A percentile compares a stretch with the other conserved stretches of the same genome.
phyloP scores from a whole-genome alignment of 495 filamentous ascomycete species.

The Parathielavia appendiculata region DNA sequence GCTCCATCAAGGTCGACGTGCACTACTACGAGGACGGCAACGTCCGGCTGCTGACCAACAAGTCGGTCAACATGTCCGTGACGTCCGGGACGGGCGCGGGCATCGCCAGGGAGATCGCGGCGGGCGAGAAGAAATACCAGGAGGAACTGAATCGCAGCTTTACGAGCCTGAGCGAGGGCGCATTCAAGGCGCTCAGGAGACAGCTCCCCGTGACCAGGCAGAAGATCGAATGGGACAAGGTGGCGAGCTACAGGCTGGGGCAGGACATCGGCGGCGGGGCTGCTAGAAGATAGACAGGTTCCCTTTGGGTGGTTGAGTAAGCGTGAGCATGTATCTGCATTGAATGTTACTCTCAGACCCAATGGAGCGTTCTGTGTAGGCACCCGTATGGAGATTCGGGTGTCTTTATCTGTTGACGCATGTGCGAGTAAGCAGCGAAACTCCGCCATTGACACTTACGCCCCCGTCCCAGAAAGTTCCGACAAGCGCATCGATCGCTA shows the following conservation, averaged over 20 bases:
- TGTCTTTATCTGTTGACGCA: background rate
- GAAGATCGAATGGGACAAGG: conserved; percentile 99
- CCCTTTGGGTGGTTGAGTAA: background rate
- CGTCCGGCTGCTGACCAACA: conserved; percentile 81
- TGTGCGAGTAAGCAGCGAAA: background rate
- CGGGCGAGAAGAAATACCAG: conserved; percentile 85
- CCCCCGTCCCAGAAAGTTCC: conserved; percentile 3
- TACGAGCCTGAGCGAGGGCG: conserved; percentile 78
- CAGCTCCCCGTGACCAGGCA: conserved; percentile 95
- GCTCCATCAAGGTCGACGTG: conserved; percentile 75
- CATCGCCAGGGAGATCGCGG: conserved; percentile 68
- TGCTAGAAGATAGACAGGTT: conserved; percentile 36
- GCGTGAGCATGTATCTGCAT: background rate
- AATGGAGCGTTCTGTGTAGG: background rate
- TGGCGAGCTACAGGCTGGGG: conserved; percentile 84
- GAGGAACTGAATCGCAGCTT: conserved; percentile 93
- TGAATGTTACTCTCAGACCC: background rate
- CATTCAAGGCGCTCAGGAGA: conserved; percentile 87
- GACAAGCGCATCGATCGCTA: background rate
- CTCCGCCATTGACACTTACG: background rate
- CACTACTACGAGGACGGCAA: conserved; percentile 99
- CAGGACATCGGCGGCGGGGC: conserved; percentile 62
- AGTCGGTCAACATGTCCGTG: conserved; percentile 59
- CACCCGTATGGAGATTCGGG: background rate
- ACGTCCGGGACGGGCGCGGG: conserved; percentile 58